Evolutionary conservation across 163 green algal genomes (phyloP).

Genomic region (Coccomyxa subellipsoidea): DNA sequence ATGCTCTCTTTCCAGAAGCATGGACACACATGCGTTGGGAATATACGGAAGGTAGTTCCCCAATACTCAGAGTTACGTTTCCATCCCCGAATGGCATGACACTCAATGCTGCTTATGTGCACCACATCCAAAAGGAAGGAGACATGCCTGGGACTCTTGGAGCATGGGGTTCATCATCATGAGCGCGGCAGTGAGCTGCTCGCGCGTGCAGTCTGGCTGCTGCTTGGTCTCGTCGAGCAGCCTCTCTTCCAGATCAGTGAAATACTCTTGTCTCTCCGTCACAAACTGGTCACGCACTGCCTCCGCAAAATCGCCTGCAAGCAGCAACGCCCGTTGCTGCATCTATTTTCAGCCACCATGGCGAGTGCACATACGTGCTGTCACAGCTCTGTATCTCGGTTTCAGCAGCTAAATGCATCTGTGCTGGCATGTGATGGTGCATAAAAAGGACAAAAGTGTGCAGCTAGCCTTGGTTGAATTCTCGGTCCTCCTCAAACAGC

Average conservation of each 20-base stretch:
- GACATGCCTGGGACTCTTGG: slow-evolving; percentile 28
- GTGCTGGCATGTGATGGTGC: neutral
- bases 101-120: too few species aligned
- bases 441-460: neutral
- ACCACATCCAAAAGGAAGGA: too few species aligned
- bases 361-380: neutral
- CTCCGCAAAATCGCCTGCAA: slow-evolving; percentile 61
- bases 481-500: slow-evolving; percentile 65
- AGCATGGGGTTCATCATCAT: slow-evolving; percentile 33
- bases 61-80: too few species aligned
- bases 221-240: slow-evolving; percentile 36
- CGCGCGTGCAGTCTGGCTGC: slow-evolving; percentile 32
- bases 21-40: neutral
- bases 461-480: slow-evolving; percentile 57
- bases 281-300: slow-evolving; percentile 60
- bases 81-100: too few species aligned
- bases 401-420: neutral
- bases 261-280: slow-evolving; percentile 50
- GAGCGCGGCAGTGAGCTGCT: slow-evolving; percentile 35
- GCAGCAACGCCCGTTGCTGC: too few species aligned
- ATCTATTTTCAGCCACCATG: neutral
- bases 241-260: slow-evolving; percentile 41
- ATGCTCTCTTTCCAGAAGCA: neutral
- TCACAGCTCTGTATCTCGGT: neutral
- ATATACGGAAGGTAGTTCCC: too few species aligned